Conservation (phyloP, 2,329 filamentous ascomycete species). For the Pestalotiopsis sp. region DNA sequence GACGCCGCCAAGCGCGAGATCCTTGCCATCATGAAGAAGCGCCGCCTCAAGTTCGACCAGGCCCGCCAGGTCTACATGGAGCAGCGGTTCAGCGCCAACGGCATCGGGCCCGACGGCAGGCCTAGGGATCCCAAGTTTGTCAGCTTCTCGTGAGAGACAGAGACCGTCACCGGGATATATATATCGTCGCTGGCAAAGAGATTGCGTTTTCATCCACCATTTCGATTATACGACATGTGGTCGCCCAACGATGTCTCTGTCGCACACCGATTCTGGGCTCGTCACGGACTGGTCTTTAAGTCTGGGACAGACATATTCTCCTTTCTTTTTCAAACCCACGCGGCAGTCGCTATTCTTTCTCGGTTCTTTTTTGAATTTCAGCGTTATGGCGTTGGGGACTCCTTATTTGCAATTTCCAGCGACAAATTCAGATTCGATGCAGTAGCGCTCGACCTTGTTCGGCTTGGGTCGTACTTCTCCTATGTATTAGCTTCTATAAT, state of each 20-base stretch:
- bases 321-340: neutral
- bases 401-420: too few relatives aligned
- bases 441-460: neutral
- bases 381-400: constrained; percentile 5
- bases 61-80: constrained; percentile 86
- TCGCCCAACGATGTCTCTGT: neutral
- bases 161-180: neutral
- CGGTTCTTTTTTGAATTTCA: neutral
- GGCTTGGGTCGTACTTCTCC: neutral
- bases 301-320: neutral
- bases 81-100: constrained; percentile 81
- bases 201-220: neutral
- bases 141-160: constrained; percentile 70
- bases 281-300: neutral
- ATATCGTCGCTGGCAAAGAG: too few relatives aligned
- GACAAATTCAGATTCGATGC: neutral
- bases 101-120: constrained; percentile 84
- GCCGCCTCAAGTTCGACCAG: constrained; percentile 85
- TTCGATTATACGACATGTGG: neutral
- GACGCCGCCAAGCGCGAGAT: constrained; percentile 80
- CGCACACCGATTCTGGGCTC: neutral
- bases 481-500: too few relatives aligned
- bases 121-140: constrained; percentile 95
- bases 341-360: neutral
- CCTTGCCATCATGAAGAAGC: constrained; percentile 86